Conservation (phyloP, 2,329 filamentous ascomycete genomes). For the Aspergillus awamori region DNA sequence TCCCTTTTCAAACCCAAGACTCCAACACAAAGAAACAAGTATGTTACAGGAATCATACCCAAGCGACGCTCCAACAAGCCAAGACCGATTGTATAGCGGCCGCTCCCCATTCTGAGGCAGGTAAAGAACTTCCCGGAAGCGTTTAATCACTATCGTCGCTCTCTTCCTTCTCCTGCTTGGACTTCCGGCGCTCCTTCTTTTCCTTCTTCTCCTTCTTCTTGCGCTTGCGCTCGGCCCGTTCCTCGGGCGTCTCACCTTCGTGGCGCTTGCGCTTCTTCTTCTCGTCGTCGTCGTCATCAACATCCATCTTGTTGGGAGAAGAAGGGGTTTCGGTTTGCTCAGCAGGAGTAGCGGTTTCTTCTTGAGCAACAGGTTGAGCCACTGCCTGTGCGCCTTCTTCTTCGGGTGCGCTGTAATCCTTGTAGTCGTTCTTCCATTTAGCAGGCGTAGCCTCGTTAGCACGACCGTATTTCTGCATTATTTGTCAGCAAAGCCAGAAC, state of each 20-base stretch:
- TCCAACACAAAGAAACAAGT: constrained; percentile 38
- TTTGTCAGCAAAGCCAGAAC: constrained; percentile 36
- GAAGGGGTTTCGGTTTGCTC: constrained; percentile 32
- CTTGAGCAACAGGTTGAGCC: constrained; percentile 46
- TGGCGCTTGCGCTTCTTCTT: constrained; percentile 60
- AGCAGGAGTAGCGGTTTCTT: constrained; percentile 36
- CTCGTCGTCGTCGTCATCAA: constrained; percentile 45
- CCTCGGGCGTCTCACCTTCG: constrained; percentile 57
- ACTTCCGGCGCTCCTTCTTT: constrained; percentile 73
- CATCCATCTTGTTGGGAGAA: constrained; percentile 45
- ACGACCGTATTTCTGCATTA: constrained; percentile 77
- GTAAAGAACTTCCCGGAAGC: constrained; percentile 30
- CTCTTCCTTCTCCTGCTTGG: constrained; percentile 79
- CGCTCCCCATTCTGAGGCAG: constrained; percentile 14
- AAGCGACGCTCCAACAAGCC: constrained; percentile 16
- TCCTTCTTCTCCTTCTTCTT: constrained; percentile 60
- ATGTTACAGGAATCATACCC: constrained; percentile 45
- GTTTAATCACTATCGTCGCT: constrained; percentile 54
- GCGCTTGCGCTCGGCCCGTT: constrained; percentile 52
- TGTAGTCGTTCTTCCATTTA: constrained; percentile 91
- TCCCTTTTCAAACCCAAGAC: constrained; percentile 45
- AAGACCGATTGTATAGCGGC: constrained; percentile 4
- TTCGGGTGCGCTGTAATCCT: constrained; percentile 71
- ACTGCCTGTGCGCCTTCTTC: constrained; percentile 50
- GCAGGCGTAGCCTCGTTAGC: constrained; percentile 90